Percentiles rank a stretch among this genome's conserved stretches.
Evolutionary conservation across 495 filamentous ascomycete genomes (phyloP).

Genomic region (Xylaria grammica): DNA sequence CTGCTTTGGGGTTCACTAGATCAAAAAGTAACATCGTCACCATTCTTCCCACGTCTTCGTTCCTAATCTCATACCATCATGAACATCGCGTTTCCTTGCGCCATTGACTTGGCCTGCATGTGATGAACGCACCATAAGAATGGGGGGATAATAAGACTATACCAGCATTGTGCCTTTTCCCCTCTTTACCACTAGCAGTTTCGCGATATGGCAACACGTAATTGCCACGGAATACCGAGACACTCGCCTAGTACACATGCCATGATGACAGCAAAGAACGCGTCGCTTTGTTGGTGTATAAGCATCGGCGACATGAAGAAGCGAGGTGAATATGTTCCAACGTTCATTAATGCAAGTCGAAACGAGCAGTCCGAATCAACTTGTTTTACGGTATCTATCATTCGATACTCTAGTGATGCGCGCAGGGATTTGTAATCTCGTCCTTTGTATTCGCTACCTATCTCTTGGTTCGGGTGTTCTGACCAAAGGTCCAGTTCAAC

Average conservation of each 20-base stretch:
- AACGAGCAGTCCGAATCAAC: conserved; percentile 6
- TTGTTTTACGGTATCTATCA: background rate
- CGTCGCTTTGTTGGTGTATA: background rate
- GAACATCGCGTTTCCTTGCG: too few relatives aligned
- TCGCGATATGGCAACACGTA: too few relatives aligned
- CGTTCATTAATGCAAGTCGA: conserved; percentile 12
- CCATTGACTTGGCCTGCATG: background rate
- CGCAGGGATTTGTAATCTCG: conserved; percentile 12
- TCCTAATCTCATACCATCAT: too few relatives aligned
- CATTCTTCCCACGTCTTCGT: too few relatives aligned
- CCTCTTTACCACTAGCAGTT: too few relatives aligned
- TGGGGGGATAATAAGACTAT: background rate
- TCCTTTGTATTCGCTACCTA: background rate
- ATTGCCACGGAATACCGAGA: too few relatives aligned
- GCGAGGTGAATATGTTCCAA: conserved; percentile 3
- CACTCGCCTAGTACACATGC: too few relatives aligned
- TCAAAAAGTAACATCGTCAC: too few relatives aligned
- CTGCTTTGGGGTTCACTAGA: too few relatives aligned
- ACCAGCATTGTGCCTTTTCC: too few relatives aligned
- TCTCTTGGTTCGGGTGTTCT: background rate
- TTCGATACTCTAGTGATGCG: conserved; percentile 14
- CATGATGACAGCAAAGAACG: background rate
- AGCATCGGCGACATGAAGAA: conserved; percentile 8
- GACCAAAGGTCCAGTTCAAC: background rate
- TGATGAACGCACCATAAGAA: conserved; percentile 6